Percentiles rank a stretch among this genome's conserved stretches.
Evolutionary conservation across 208 protist genomes (phyloP).

Genomic region (Trichomonas vaginalis): DNA sequence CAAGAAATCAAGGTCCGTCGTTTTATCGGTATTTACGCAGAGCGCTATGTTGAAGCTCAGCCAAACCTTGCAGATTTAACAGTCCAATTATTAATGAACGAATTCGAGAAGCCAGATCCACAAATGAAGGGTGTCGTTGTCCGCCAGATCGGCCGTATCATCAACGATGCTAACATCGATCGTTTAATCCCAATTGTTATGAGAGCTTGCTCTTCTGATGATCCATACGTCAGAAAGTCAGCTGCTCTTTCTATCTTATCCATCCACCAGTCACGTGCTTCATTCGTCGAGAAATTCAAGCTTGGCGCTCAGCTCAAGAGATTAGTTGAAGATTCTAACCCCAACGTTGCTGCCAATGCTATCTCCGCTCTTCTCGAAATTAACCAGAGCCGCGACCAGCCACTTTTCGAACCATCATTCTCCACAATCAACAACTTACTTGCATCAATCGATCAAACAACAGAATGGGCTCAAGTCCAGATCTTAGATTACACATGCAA

Average conservation of each 20-base stretch:
- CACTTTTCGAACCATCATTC: constrained; percentile 49
- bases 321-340: constrained; percentile 79
- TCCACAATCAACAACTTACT: constrained; percentile 74
- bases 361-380: constrained; percentile 82
- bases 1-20: neutral
- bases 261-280: neutral
- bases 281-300: neutral
- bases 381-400: constrained; percentile 30
- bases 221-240: neutral
- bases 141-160: neutral
- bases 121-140: neutral
- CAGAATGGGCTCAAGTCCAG: constrained; percentile 90
- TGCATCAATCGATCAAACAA: constrained; percentile 75
- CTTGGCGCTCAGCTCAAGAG: constrained; percentile 38
- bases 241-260: neutral
- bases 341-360: constrained; percentile 75
- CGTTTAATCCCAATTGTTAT: neutral
- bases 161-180: neutral
- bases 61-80: neutral
- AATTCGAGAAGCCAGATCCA: neutral
- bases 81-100: neutral
- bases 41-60: neutral
- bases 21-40: neutral
- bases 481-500: constrained; percentile 80
- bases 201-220: neutral